Base-by-base conservation (phyloP, 169 alveolate genomes). In the Besnoitia besnoiti region DNA sequence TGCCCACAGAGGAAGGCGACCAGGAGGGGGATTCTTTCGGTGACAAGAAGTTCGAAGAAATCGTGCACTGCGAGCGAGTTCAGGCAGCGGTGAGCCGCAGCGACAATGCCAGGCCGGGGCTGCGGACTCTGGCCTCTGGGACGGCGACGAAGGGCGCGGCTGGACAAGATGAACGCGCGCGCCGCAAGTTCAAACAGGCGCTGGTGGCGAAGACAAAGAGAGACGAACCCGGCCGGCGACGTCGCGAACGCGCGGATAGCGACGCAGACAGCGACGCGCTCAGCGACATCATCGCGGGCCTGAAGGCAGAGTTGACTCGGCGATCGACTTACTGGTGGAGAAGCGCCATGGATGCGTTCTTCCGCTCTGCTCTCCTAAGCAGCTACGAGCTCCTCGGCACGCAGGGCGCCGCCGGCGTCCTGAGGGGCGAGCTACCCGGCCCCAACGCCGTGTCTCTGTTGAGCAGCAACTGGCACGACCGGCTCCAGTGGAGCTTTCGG, bases 381-480 rank as follows among this genome's bases (percentile, higher is more conserved):
- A 77, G 87, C 87, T 77, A 77, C 87, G 87, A 77, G 61, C 40
- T 77, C 59, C 40, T 77, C 59, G 87, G 87, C 35, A 27, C 49
- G 16, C 10, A 24, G 21, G 87, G 87, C 40, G 40, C 87, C 27
- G 87, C 87, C 3, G 61, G 59, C 59, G 87, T 77, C 40, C 30
- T 77, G 44, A 24, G 55, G 40, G 87, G 87, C 55, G 50, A 37
- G 24, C 47, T 77, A 5, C 49, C 59, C n/a, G 94, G 91, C 37
- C 94, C 94, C 4, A 91, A 91, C 40, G 73, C 87, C 39, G 88
- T 61, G 0, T 91, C 94, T 12, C 80, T 91, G 30, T 62, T 85
- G 82, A 91, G 94, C 76, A 91, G 94, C 90, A 91, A 91, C 44
- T 91, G 94, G 94, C 94, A 91, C 67, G 94, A 91, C 80, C 91